Percentiles rank a stretch among this genome's conserved stretches.
Evolutionary conservation across 495 filamentous ascomycete genomes (phyloP).

Genomic region (Umbilicaria muhlenbergii): DNA sequence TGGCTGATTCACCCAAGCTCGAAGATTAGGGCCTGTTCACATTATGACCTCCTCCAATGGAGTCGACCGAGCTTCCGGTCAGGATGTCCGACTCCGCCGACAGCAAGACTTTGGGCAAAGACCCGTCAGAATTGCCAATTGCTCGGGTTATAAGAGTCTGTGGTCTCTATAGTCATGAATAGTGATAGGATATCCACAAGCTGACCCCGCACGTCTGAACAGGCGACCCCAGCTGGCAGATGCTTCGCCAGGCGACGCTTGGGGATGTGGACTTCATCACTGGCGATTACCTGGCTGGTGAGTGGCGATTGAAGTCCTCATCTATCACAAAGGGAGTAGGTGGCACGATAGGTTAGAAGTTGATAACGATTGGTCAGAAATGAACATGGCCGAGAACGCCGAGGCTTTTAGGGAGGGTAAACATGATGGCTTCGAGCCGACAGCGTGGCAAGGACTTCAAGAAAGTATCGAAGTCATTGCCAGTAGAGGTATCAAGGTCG

Average conservation of each 20-base stretch:
- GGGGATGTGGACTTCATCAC: conserved; percentile 38
- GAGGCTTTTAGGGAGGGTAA: conserved; percentile 20
- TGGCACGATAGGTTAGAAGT: not conserved
- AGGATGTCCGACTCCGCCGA: too few relatives aligned
- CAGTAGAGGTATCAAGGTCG: conserved; percentile 26
- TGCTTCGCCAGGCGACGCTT: conserved; percentile 27
- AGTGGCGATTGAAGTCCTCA: not conserved
- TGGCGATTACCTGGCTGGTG: conserved; percentile 38
- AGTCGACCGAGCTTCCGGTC: too few relatives aligned
- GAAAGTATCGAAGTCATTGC: conserved; percentile 27
- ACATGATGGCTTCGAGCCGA: conserved; percentile 26
- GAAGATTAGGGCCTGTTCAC: too few relatives aligned
- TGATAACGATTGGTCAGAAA: conserved; percentile 13
- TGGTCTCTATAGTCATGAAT: not conserved
- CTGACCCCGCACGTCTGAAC: not conserved
- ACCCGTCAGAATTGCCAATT: conserved; percentile 31
- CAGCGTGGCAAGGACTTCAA: conserved; percentile 28
- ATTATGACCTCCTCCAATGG: too few relatives aligned
- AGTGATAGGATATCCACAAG: not conserved
- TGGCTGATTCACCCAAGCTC: too few relatives aligned
- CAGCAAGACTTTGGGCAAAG: conserved; percentile 10
- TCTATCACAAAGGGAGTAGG: conserved; percentile 1
- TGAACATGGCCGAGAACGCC: conserved; percentile 31
- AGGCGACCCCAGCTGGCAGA: conserved; percentile 29
- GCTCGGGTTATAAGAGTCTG: conserved; percentile 28